Percentiles rank a stretch among this genome's conserved stretches.
phyloP scores from a whole-genome alignment of 768 basidiomycete genomes.

The Galerina sulciceps region DNA sequence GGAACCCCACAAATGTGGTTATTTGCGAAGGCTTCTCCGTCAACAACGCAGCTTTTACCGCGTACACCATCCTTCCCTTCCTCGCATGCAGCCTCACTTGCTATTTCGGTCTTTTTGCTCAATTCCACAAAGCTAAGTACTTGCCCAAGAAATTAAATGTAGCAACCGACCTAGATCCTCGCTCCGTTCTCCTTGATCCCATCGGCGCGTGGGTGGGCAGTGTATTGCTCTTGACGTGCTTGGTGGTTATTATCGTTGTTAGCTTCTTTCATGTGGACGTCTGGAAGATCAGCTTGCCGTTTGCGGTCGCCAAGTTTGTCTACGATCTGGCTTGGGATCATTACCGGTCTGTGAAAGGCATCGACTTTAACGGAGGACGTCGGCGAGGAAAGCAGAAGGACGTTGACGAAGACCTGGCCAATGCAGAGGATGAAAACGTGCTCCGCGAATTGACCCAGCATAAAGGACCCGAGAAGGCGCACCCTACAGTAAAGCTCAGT shows the following conservation, averaged over 20 bases:
- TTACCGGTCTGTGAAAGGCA: conserved; percentile 39
- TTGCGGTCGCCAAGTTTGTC: conserved; percentile 70
- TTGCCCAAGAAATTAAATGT: conserved; percentile 52
- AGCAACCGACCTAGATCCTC: conserved; percentile 47
- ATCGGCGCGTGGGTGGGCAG: conserved; percentile 76
- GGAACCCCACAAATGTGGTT: conserved; percentile 94
- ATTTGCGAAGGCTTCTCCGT: conserved; percentile 85
- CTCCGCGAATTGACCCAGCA: conserved; percentile 19
- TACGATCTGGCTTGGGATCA: conserved; percentile 69
- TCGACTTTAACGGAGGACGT: conserved; percentile 9
- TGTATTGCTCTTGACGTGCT: conserved; percentile 63
- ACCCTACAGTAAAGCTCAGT: too few relatives aligned
- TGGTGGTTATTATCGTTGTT: conserved; percentile 76
- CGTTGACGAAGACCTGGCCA: conserved; percentile 20
- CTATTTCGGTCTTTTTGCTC: conserved; percentile 56
- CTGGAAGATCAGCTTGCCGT: conserved; percentile 85
- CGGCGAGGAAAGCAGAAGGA: conserved; percentile 17
- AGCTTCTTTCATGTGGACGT: conserved; percentile 80
- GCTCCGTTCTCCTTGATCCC: conserved; percentile 74
- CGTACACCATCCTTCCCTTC: conserved; percentile 83
- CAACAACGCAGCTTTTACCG: conserved; percentile 78
- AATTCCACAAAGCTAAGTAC: conserved; percentile 59
- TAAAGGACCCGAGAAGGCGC: too few relatives aligned
- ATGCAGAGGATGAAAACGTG: conserved; percentile 11
- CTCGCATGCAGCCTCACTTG: conserved; percentile 66